These are phyloP conservation scores for Galeopsis tetrahit DNA, from an alignment of 257 asterid genomes.

Conservation along the genomic window DNA sequence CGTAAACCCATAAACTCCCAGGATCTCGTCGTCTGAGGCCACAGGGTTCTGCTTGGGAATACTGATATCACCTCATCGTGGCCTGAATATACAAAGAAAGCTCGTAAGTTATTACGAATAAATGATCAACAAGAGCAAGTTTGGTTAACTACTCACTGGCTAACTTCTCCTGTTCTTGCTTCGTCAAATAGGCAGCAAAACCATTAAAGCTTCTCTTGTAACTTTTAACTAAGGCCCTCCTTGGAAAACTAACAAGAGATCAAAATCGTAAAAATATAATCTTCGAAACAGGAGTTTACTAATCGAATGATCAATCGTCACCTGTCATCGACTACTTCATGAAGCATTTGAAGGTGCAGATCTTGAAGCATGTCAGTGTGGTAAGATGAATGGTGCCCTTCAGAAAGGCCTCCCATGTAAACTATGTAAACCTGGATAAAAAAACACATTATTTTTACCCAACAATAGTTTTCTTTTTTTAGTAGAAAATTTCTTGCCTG, in stretches of 20 bases:
- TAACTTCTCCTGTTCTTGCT: constrained; percentile 43
- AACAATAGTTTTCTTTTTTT: neutral
- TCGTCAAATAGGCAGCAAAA: constrained; percentile 50
- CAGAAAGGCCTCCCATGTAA: constrained; percentile 36
- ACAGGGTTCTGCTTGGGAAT: constrained; percentile 38
- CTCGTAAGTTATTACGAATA: neutral
- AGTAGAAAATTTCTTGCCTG: constrained; percentile 27
- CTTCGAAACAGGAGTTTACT: neutral
- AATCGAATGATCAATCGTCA: neutral
- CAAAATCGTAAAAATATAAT: neutral
- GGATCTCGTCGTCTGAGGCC: constrained; percentile 53
- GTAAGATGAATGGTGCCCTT: constrained; percentile 4
- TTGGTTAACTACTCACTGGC: constrained; percentile 35
- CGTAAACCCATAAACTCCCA: constrained; percentile 46
- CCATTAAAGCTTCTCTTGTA: constrained; percentile 57
- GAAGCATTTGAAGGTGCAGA: constrained; percentile 35
- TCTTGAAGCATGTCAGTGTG: constrained; percentile 29
- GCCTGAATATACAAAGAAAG: constrained; percentile 36
- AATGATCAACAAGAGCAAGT: no score
- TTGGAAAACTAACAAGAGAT: constrained; percentile 29
- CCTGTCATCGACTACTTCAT: constrained; percentile 30
- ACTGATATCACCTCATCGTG: constrained; percentile 40
- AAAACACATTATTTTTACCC: neutral
- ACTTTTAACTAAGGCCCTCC: constrained; percentile 41
- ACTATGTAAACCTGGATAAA: constrained; percentile 33